These are phyloP conservation scores for Hanseniaspora singularis DNA, from an alignment of 805 yeast genomes.

Conservation along the genomic window DNA sequence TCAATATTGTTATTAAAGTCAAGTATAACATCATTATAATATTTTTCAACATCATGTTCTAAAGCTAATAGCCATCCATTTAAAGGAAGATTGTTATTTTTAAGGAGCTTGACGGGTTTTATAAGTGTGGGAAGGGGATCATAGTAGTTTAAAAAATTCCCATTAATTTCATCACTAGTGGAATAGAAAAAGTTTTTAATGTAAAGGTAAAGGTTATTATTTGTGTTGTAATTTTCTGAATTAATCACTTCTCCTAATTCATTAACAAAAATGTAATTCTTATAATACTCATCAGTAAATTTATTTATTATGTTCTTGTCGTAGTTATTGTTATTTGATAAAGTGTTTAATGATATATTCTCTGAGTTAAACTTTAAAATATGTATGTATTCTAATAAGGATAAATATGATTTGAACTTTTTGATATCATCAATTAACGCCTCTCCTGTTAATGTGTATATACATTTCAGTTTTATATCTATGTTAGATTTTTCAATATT, in stretches of 20 bases:
- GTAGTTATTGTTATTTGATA: no score
- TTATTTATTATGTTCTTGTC: no score
- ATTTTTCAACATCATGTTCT: slow-evolving; percentile 9
- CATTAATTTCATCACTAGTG: not conserved
- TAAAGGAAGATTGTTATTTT: not conserved
- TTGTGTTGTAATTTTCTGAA: no score
- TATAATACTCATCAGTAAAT: no score
- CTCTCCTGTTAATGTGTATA: not conserved
- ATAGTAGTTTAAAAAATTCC: not conserved
- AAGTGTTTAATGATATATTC: no score
- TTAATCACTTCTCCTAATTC: no score
- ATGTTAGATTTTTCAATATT: no score
- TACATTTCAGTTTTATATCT: not conserved
- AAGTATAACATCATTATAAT: not conserved
- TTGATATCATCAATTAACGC: not conserved
- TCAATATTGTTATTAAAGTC: not conserved
- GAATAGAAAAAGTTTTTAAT: not conserved
- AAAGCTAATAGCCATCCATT: slow-evolving; percentile 11
- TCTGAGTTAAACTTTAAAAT: no score
- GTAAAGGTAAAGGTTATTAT: no score
- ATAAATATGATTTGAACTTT: not conserved
- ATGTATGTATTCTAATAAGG: not conserved
- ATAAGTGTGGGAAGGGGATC: slow-evolving; percentile 12
- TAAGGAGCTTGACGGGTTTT: slow-evolving; percentile 10
- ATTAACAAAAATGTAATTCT: no score